Conservation (phyloP, 306 rosid species). For the Sechiopsis laciniata region DNA sequence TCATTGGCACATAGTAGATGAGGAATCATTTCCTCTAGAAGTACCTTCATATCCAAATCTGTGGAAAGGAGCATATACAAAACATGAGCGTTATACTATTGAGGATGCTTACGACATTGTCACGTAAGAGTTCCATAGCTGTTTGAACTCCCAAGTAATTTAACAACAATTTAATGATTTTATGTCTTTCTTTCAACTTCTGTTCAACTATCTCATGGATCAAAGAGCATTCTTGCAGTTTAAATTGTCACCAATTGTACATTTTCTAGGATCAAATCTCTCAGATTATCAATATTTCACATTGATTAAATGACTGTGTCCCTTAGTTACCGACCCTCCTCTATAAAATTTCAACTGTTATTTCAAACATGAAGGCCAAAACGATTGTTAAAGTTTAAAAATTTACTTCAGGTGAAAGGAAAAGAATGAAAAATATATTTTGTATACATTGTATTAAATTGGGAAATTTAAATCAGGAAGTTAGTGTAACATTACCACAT, state of each 20-base stretch:
- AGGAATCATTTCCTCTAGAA: constrained; percentile 86
- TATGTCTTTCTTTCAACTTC: constrained; percentile 1
- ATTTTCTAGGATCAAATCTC: neutral
- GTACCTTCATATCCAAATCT: constrained; percentile 76
- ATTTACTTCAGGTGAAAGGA: neutral
- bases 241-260: neutral
- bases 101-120: constrained; percentile 91
- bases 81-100: constrained; percentile 83
- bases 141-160: constrained; percentile 25
- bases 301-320: neutral
- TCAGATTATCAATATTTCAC: constrained; percentile 6
- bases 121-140: constrained; percentile 48
- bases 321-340: neutral
- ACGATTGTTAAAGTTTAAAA: neutral
- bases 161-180: neutral
- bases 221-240: neutral
- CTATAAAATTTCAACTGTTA: neutral
- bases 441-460: neutral
- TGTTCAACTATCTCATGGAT: neutral
- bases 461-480: too few relatives aligned
- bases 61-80: constrained; percentile 90
- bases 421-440: neutral
- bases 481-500: neutral
- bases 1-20: constrained; percentile 95
- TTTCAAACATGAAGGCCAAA: neutral